A percentile compares a stretch with the other conserved stretches of the same genome.
phyloP scores from a whole-genome alignment of 2,329 filamentous ascomycete species.

The Aspergillus sp. region DNA sequence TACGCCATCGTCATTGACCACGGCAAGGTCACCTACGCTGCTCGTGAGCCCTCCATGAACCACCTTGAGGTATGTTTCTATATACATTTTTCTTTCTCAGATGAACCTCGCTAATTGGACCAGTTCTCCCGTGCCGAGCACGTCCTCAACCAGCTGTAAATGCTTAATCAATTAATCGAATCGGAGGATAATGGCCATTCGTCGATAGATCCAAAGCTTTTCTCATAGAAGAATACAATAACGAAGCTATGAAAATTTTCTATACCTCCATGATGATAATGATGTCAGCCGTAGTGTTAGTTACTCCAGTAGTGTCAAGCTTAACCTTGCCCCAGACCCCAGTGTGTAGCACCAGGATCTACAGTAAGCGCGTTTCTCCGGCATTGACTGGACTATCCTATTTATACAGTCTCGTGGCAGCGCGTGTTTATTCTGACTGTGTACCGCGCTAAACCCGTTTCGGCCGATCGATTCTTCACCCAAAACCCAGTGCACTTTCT shows the following conservation, averaged over 20 bases:
- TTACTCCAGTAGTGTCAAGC: background rate
- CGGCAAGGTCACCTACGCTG: slow-evolving; percentile 75
- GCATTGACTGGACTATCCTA: background rate
- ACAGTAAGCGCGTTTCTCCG: background rate
- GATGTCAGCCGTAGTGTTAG: background rate
- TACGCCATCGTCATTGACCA: slow-evolving; percentile 78
- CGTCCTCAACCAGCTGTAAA: slow-evolving; percentile 35
- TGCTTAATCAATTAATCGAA: slow-evolving; percentile 5
- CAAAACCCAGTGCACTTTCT: too few species aligned
- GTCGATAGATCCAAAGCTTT: slow-evolving; percentile 3
- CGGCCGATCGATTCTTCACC: too few species aligned
- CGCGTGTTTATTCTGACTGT: too few species aligned
- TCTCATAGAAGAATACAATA: slow-evolving; percentile 15
- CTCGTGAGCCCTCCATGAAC: slow-evolving; percentile 55
- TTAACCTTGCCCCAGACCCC: background rate
- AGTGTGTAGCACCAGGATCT: background rate
- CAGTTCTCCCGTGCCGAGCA: slow-evolving; percentile 35
- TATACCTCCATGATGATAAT: background rate
- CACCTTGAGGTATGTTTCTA: slow-evolving; percentile 31
- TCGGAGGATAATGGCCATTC: slow-evolving; percentile 12
- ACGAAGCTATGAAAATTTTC: slow-evolving; percentile 16
- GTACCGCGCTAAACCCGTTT: too few species aligned
- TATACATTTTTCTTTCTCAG: slow-evolving; percentile 14
- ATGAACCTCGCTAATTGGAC: slow-evolving; percentile 4
- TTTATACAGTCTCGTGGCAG: background rate